Evolutionary conservation across 2,329 filamentous ascomycete species (phyloP).

Genomic region (Penicillium sp.): DNA sequence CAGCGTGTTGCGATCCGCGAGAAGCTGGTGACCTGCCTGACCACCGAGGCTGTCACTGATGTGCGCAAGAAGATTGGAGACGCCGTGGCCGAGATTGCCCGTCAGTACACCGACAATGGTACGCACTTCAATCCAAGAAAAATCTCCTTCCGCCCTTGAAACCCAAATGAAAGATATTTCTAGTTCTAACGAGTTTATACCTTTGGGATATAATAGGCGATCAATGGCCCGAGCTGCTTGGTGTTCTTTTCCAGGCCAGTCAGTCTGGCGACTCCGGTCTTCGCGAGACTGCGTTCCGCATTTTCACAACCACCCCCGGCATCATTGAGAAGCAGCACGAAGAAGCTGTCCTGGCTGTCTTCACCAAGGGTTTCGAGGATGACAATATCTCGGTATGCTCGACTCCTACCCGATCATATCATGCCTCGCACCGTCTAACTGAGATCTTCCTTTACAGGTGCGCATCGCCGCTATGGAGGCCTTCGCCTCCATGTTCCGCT

Average conservation of each 20-base stretch:
- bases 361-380: slow-evolving; percentile 91
- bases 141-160: background rate
- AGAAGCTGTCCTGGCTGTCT: slow-evolving; percentile 84
- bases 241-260: slow-evolving; percentile 85
- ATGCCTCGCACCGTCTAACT: slow-evolving; percentile 4
- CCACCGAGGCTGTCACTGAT: slow-evolving; percentile 71
- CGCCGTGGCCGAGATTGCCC: slow-evolving; percentile 92
- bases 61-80: slow-evolving; percentile 97
- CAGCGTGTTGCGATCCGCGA: slow-evolving; percentile 79
- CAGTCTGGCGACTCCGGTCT: slow-evolving; percentile 82
- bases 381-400: slow-evolving; percentile 73
- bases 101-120: slow-evolving; percentile 94
- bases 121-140: slow-evolving; percentile 46
- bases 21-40: slow-evolving; percentile 80
- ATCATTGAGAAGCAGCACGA: slow-evolving; percentile 97
- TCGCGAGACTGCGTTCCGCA: slow-evolving; percentile 90
- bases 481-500: slow-evolving; percentile 94
- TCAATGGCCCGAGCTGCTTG: slow-evolving; percentile 87
- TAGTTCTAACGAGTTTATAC: slow-evolving; percentile 21
- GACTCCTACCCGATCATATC: background rate
- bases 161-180: background rate
- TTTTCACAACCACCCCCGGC: slow-evolving; percentile 91
- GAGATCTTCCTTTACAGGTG: slow-evolving; percentile 61
- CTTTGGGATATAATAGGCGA: slow-evolving; percentile 63
- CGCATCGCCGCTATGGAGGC: slow-evolving; percentile 94